A percentile compares a stretch with the other conserved stretches of the same genome.
Conservation (phyloP, 78 protist species). For the Cyanophora paradoxa region DNA sequence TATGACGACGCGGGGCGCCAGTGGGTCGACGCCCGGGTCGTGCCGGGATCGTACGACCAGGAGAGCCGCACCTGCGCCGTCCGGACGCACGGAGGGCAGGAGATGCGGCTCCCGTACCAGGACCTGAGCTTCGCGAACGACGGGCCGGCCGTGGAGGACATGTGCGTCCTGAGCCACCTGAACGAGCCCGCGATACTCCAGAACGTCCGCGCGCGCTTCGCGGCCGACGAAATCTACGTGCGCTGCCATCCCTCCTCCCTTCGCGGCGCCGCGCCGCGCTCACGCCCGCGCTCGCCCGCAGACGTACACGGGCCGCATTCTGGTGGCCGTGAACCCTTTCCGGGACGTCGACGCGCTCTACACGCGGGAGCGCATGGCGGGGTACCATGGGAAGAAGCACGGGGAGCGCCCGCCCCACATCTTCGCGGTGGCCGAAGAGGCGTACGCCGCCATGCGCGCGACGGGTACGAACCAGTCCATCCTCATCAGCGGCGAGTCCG, state of each 20-base stretch:
- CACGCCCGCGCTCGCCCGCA: conserved; percentile 1
- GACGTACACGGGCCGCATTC: conserved; percentile 52
- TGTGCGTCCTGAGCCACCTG: background rate
- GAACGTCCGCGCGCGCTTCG: background rate
- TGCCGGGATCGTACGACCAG: too few species aligned
- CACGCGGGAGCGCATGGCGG: conserved; percentile 42
- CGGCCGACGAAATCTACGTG: background rate
- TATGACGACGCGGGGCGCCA: too few species aligned
- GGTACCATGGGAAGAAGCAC: conserved; percentile 37
- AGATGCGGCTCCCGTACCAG: too few species aligned
- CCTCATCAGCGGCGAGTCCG: conserved; percentile 84
- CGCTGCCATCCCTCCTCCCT: too few species aligned
- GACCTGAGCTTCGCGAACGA: too few species aligned
- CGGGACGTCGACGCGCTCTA: conserved; percentile 42
- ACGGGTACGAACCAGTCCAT: conserved; percentile 38
- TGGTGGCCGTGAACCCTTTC: conserved; percentile 72
- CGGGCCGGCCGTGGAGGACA: background rate
- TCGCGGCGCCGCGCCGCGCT: too few species aligned
- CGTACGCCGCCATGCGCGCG: conserved; percentile 34
- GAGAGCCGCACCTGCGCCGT: too few species aligned
- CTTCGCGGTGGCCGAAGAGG: conserved; percentile 57
- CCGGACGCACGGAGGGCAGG: too few species aligned
- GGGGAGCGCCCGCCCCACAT: conserved; percentile 71
- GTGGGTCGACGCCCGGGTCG: too few species aligned
- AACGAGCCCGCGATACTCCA: background rate